Base-by-base conservation (phyloP, 345 rosid genomes). In the Aurinia saxatilis region DNA sequence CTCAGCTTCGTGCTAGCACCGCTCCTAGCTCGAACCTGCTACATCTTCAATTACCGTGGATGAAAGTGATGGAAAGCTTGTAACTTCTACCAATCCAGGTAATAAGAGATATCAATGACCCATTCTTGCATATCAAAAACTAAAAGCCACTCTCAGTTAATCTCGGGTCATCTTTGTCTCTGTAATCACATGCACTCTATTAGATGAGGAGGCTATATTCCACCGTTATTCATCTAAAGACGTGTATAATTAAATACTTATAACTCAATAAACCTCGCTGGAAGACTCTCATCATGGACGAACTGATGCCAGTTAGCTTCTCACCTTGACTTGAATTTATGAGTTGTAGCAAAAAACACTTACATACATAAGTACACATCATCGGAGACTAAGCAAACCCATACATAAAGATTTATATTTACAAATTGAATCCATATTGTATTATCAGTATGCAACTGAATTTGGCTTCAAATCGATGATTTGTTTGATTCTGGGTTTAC, bases 121-220 rank as follows among this genome's bases (percentile, higher is more conserved):
- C 65, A 67, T 18, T 39, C 19, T 63, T 48, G 51, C 90, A 62
- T 82, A 93, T 96, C 97, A 93, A 78, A 81, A 93, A 93, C 77
- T 93, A 97, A 75, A 93, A 93, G 73, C 97, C 97, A 77, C 87
- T 78, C 81, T 93, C 97, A 13, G 96, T 85, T 75, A 93, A 77
- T 63, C 84, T 82, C 34, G 91, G 84, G 70, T 79, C 79, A 50
- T 90, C 95, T 80, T 68, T 90, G 44, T 92, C 96, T 81, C 99
- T 87, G 81, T 31, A 57, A 27, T 42, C 52, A 70, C 15, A 34
- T 35, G 67, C 9, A 39, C 48, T 5, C 45, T 38, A 5, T 42
- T 44, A 63, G 18, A 61, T 50, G 42, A 10, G 19, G 56, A 49
- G 55, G 41, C 61, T 62, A 46, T 53, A 53, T 60, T 30, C 17